Conservation (phyloP, 768 basidiomycete genomes). For the Hygrophoropsis aurantiaca region DNA sequence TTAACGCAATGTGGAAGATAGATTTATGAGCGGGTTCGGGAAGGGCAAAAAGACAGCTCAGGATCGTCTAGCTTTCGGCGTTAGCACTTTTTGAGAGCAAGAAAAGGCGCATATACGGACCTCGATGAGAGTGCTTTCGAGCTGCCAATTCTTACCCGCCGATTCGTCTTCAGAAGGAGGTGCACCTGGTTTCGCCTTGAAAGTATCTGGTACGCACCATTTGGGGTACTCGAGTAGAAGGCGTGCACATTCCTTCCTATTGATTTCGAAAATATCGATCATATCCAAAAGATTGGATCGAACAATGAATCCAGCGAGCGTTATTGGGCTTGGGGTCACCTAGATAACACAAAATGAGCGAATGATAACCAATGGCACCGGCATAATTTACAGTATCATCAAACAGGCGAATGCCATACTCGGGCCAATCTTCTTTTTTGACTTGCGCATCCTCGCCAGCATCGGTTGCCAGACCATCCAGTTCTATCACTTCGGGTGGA, state of each 20-base stretch:
- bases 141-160: conserved; percentile 73
- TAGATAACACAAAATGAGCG: conserved; percentile 27
- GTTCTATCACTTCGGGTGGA: conserved; percentile 84
- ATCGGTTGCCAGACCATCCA: conserved; percentile 69
- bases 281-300: conserved; percentile 74
- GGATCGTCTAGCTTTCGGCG: conserved; percentile 51
- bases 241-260: conserved; percentile 92
- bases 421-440: conserved; percentile 83
- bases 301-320: conserved; percentile 76
- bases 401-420: conserved; percentile 68
- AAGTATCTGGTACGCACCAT: conserved; percentile 81
- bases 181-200: conserved; percentile 74
- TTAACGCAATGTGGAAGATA: conserved; percentile 83
- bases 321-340: conserved; percentile 76
- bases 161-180: conserved; percentile 50
- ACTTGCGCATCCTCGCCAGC: conserved; percentile 69
- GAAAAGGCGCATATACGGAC: conserved; percentile 35
- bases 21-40: conserved; percentile 77
- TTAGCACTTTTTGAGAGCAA: neutral
- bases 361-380: neutral
- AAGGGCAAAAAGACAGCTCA: conserved; percentile 72
- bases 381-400: conserved; percentile 46
- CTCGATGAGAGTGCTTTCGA: conserved; percentile 89
- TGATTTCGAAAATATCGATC: conserved; percentile 89
- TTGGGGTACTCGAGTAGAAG: conserved; percentile 83